These are phyloP conservation scores for Coemansia sp. DNA, from an alignment of 192 early-diverging fungal species.

Conservation along the genomic window DNA sequence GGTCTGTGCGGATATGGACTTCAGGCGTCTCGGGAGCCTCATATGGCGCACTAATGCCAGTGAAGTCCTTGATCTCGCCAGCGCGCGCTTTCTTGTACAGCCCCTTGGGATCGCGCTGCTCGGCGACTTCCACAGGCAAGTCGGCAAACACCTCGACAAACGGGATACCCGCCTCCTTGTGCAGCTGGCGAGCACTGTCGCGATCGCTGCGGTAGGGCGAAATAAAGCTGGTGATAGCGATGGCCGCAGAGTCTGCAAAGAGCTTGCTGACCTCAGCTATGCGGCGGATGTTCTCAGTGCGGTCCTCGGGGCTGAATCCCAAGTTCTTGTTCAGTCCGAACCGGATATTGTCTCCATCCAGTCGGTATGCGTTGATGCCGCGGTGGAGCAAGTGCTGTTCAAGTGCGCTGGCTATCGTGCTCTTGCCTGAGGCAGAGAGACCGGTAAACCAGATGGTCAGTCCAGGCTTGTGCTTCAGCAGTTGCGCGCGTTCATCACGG, in stretches of 20 bases:
- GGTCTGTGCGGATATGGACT: slow-evolving; percentile 81
- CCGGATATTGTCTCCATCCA: slow-evolving; percentile 97
- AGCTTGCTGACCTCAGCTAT: slow-evolving; percentile 87
- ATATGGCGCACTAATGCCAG: slow-evolving; percentile 92
- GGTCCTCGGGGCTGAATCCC: slow-evolving; percentile 87
- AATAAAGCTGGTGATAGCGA: slow-evolving; percentile 90
- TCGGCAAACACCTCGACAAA: slow-evolving; percentile 91
- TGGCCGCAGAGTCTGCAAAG: slow-evolving; percentile 82
- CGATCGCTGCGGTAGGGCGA: slow-evolving; percentile 85
- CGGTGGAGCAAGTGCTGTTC: slow-evolving; percentile 84
- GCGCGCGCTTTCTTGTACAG: slow-evolving; percentile 94
- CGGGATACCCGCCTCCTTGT: slow-evolving; percentile 72
- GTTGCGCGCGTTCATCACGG: slow-evolving; percentile 69
- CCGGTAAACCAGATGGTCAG: slow-evolving; percentile 95
- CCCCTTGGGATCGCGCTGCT: slow-evolving; percentile 92
- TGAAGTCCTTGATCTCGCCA: slow-evolving; percentile 94
- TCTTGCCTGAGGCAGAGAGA: slow-evolving; percentile 92
- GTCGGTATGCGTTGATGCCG: slow-evolving; percentile 78
- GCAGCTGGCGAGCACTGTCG: slow-evolving; percentile 75
- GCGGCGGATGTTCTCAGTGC: slow-evolving; percentile 93
- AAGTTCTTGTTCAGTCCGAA: slow-evolving; percentile 96
- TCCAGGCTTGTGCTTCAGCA: slow-evolving; percentile 65
- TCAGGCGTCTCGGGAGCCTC: slow-evolving; percentile 84
- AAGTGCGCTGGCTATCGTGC: slow-evolving; percentile 86
- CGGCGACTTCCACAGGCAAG: slow-evolving; percentile 82